Evolutionary conservation across 495 filamentous ascomycete genomes (phyloP).

Genomic region (Lentithecium fluviatile): DNA sequence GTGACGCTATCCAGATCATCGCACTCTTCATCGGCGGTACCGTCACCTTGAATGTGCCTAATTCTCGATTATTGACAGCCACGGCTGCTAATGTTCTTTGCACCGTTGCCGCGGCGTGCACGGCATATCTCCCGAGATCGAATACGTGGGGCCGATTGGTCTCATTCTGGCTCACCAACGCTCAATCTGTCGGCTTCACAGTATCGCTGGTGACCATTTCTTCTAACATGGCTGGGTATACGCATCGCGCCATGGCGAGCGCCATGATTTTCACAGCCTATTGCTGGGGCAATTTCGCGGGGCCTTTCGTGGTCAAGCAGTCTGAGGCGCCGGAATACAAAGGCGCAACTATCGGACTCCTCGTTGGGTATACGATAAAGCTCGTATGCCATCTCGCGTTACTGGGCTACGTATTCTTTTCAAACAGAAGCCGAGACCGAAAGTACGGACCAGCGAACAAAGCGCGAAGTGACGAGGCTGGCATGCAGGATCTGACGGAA

Average conservation of each 20-base stretch:
- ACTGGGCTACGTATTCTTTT: constrained; percentile 2
- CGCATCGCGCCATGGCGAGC: constrained; percentile 1
- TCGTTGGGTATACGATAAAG: constrained; percentile 22
- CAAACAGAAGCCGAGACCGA: constrained; percentile 14
- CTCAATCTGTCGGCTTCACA: constrained; percentile 21
- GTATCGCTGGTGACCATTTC: constrained; percentile 3
- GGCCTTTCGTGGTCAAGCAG: constrained; percentile 10
- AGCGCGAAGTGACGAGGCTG: constrained; percentile 8
- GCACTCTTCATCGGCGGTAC: constrained; percentile 18
- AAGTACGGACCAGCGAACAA: constrained; percentile 20
- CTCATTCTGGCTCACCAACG: constrained; percentile 18
- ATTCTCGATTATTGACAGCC: constrained; percentile 29
- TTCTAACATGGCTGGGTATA: constrained; percentile 16
- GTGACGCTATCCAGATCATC: constrained; percentile 34
- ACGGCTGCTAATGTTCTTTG: constrained; percentile 34
- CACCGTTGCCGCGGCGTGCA: constrained; percentile 11
- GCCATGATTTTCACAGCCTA: constrained; percentile 8
- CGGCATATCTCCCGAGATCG: constrained; percentile 1
- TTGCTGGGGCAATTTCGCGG: constrained; percentile 15
- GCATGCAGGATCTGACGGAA: constrained; percentile 19
- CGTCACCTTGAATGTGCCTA: constrained; percentile 25
- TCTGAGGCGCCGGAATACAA: not conserved
- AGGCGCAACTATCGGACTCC: constrained; percentile 9
- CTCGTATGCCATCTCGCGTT: constrained; percentile 7
- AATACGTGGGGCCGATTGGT: constrained; percentile 28